Conservation (phyloP, 202 grass and related monocot species). For the Setaria viridis region DNA sequence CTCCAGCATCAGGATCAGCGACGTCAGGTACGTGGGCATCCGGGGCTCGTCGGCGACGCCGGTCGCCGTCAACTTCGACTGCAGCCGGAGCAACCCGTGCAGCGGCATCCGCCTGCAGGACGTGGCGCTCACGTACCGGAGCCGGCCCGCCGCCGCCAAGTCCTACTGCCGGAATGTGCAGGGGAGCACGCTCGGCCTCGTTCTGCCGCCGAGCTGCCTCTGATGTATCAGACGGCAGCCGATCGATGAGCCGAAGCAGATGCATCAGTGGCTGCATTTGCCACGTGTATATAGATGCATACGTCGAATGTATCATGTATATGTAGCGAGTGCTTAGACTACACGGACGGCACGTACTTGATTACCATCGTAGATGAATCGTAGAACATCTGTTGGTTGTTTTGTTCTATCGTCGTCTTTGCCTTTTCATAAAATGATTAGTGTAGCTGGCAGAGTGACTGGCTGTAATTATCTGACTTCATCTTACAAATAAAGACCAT, state of each 20-base stretch:
- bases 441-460: not conserved
- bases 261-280: not conserved
- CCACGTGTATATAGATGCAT: slow-evolving; percentile 23
- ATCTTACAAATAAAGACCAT: not conserved
- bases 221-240: slow-evolving; percentile 24
- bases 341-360: slow-evolving; percentile 43
- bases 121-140: slow-evolving; percentile 60
- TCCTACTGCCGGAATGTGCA: slow-evolving; percentile 65
- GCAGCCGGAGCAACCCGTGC: slow-evolving; percentile 83
- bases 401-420: not conserved
- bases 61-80: slow-evolving; percentile 79
- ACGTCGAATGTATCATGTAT: not conserved
- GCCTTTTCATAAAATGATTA: not conserved
- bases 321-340: not conserved
- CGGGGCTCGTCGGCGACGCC: slow-evolving; percentile 71
- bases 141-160: slow-evolving; percentile 8
- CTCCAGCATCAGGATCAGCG: slow-evolving; percentile 78
- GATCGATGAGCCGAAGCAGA: too few species aligned
- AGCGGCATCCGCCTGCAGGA: slow-evolving; percentile 73
- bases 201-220: slow-evolving; percentile 70
- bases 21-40: slow-evolving; percentile 61
- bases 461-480: not conserved
- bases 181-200: slow-evolving; percentile 58
- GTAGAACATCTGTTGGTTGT: not conserved
- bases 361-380: not conserved